A percentile compares a stretch with the other conserved stretches of the same genome.
Conservation (phyloP, 257 asterid species). For the Thymus mandschuricus region DNA sequence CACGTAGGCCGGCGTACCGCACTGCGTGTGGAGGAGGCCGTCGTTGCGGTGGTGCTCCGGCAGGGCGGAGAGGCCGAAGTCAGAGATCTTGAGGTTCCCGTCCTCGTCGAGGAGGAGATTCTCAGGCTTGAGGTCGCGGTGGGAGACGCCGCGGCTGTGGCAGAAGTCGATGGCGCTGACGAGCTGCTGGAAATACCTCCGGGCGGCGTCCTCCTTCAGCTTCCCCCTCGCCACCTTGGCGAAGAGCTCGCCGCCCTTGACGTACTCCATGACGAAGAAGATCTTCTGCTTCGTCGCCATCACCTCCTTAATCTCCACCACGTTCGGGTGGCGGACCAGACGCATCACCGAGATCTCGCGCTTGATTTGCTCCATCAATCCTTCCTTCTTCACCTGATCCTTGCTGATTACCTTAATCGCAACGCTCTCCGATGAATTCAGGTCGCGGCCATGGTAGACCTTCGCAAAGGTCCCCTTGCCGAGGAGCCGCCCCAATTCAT, state of each 20-base stretch:
- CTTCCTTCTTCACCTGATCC: constrained; percentile 57
- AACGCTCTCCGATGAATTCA: constrained; percentile 60
- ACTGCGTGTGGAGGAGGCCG: constrained; percentile 77
- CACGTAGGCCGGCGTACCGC: constrained; percentile 88
- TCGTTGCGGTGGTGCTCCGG: constrained; percentile 67
- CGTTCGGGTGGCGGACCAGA: constrained; percentile 75
- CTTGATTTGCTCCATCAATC: constrained; percentile 64
- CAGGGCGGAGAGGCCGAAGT: constrained; percentile 79
- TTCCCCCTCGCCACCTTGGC: constrained; percentile 56
- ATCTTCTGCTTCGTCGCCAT: constrained; percentile 80
- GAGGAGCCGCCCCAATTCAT: constrained; percentile 76
- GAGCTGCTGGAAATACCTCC: constrained; percentile 80
- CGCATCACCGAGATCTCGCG: constrained; percentile 81
- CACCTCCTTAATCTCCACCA: constrained; percentile 76
- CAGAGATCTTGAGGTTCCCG: constrained; percentile 69
- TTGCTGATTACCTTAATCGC: constrained; percentile 80
- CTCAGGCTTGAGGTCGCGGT: constrained; percentile 80
- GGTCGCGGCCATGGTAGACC: constrained; percentile 65
- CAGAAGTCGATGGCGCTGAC: constrained; percentile 78
- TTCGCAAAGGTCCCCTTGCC: constrained; percentile 89
- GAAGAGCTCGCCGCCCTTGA: constrained; percentile 81
- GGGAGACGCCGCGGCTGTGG: constrained; percentile 87
- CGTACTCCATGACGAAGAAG: constrained; percentile 77
- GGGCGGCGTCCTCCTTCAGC: constrained; percentile 55
- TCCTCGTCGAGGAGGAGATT: constrained; percentile 74